Evolutionary conservation across 257 asterid species (phyloP).

Genomic region (Capsicum pubescens): DNA sequence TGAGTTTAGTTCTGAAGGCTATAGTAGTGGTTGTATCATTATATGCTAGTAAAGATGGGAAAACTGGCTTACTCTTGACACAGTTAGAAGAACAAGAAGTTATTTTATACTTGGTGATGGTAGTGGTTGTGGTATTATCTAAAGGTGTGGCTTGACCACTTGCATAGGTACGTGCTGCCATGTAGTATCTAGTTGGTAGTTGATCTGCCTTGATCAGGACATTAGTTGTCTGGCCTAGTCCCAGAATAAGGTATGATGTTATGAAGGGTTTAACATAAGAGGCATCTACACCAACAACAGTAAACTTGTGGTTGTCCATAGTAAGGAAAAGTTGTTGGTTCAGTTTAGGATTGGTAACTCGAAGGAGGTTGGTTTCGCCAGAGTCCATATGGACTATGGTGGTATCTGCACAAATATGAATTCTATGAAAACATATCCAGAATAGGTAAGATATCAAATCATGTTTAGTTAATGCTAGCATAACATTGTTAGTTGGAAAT

Average conservation of each 20-base stretch:
- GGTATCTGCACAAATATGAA: constrained; percentile 9
- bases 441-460: too few relatives aligned
- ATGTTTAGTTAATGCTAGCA: too few relatives aligned
- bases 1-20: constrained; percentile 39
- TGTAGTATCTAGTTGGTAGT: constrained; percentile 41
- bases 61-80: too few relatives aligned
- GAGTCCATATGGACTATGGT: not conserved
- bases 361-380: not conserved
- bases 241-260: constrained; percentile 78
- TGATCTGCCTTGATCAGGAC: constrained; percentile 72
- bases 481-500: too few relatives aligned
- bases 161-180: constrained; percentile 59
- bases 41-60: too few relatives aligned
- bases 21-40: too few relatives aligned
- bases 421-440: not conserved
- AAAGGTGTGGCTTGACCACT: constrained; percentile 80
- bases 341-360: constrained; percentile 34
- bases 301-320: constrained; percentile 76
- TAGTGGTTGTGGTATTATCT: constrained; percentile 88
- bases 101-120: constrained; percentile 65
- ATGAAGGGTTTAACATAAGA: constrained; percentile 68
- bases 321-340: constrained; percentile 85
- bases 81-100: constrained; percentile 41
- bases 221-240: constrained; percentile 94
- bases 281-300: constrained; percentile 87